These are phyloP conservation scores for Talaromyces amestolkiae DNA, from an alignment of 2,329 filamentous ascomycete genomes.

Conservation along the genomic window DNA sequence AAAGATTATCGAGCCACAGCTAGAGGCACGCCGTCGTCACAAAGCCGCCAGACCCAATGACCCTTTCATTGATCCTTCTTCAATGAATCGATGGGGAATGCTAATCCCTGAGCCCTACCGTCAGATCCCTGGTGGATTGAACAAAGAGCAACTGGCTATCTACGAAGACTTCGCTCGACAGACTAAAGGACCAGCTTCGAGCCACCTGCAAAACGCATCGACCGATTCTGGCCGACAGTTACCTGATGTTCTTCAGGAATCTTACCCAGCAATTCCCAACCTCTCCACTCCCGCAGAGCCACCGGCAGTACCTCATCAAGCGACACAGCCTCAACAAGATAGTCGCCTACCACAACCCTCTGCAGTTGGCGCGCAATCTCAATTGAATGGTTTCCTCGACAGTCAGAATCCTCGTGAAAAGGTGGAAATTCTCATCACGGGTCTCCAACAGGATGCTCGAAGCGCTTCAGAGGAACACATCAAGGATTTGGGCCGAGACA, in stretches of 20 bases:
- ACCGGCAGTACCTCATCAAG: slow-evolving; percentile 59
- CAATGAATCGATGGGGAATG: slow-evolving; percentile 83
- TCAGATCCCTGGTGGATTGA: slow-evolving; percentile 76
- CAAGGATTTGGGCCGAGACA: slow-evolving; percentile 55
- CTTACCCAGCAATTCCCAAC: slow-evolving; percentile 59
- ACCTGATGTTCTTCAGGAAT: slow-evolving; percentile 62
- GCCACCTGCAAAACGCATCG: slow-evolving; percentile 55
- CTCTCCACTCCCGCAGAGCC: slow-evolving; percentile 62
- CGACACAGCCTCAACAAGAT: slow-evolving; percentile 52
- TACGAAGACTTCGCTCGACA: slow-evolving; percentile 95
- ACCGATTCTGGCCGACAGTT: slow-evolving; percentile 61
- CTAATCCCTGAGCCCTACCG: slow-evolving; percentile 94
- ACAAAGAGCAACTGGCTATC: slow-evolving; percentile 87
- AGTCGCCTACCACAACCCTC: slow-evolving; percentile 39
- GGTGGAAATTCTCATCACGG: slow-evolving; percentile 54
- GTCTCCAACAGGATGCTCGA: slow-evolving; percentile 56
- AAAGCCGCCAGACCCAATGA: slow-evolving; percentile 73
- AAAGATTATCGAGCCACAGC: slow-evolving; percentile 78
- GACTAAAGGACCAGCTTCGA: slow-evolving; percentile 61
- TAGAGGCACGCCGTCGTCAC: slow-evolving; percentile 75
- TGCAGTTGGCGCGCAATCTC: slow-evolving; percentile 43
- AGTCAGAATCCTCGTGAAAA: slow-evolving; percentile 53
- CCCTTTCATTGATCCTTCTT: slow-evolving; percentile 72
- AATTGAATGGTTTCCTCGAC: slow-evolving; percentile 62
- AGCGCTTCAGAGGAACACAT: slow-evolving; percentile 59